Percentiles rank a stretch among this genome's conserved stretches.
These are phyloP conservation scores for Lichtheimia hyalospora DNA, from an alignment of 371 early-diverging fungal species.

Conservation along the genomic window DNA sequence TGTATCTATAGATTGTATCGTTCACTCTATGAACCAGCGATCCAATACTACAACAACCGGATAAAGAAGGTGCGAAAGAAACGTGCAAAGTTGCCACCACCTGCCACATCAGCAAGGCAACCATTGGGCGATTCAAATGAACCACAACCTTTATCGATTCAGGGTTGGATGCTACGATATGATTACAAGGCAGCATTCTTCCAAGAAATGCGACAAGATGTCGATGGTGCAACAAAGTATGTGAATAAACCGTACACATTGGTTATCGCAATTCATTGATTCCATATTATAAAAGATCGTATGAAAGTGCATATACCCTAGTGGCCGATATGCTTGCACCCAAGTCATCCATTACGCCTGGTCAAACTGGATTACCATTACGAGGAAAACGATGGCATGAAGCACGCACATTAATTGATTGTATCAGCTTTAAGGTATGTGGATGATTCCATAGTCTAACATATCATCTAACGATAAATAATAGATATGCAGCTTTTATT, in stretches of 20 bases:
- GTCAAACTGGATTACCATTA: slow-evolving; percentile 41
- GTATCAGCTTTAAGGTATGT: slow-evolving; percentile 70
- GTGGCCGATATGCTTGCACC: slow-evolving; percentile 67
- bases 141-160: slow-evolving; percentile 48
- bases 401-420: slow-evolving; percentile 63
- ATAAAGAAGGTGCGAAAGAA: slow-evolving; percentile 75
- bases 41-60: slow-evolving; percentile 73
- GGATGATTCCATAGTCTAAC: too few relatives aligned
- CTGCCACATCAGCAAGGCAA: slow-evolving; percentile 34
- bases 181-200: slow-evolving; percentile 80
- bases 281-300: slow-evolving; percentile 45
- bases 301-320: slow-evolving; percentile 68
- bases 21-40: slow-evolving; percentile 65
- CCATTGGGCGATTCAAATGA: slow-evolving; percentile 26
- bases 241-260: neutral
- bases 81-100: slow-evolving; percentile 59
- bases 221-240: slow-evolving; percentile 71
- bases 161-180: slow-evolving; percentile 83
- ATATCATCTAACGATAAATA: too few relatives aligned
- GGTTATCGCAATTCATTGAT: neutral
- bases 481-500: slow-evolving; percentile 71
- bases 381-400: slow-evolving; percentile 66
- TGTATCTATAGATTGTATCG: slow-evolving; percentile 56
- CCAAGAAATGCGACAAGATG: slow-evolving; percentile 78
- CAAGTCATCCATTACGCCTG: slow-evolving; percentile 43